Conservation (phyloP, 371 early-diverging fungal species). For the Apophysomyces elegans region DNA sequence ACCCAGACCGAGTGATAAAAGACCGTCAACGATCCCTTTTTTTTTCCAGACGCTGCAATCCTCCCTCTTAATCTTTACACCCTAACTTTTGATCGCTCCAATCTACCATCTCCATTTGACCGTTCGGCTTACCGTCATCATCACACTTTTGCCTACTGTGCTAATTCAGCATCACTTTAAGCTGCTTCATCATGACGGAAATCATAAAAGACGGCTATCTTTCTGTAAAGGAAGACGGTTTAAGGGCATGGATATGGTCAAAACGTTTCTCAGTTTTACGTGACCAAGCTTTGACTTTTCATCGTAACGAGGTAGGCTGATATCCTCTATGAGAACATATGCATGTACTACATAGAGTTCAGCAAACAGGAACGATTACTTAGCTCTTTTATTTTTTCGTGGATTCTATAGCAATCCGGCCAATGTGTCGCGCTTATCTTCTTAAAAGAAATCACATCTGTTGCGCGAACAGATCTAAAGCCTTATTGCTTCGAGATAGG, state of each 20-base stretch:
- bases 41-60: not conserved
- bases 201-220: conserved; percentile 85
- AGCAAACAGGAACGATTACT: not conserved
- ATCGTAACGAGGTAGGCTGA: conserved; percentile 83
- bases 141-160: conserved; percentile 9
- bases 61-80: not conserved
- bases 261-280: conserved; percentile 90
- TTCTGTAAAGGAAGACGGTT: conserved; percentile 88
- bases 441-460: conserved; percentile 87
- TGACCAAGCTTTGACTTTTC: conserved; percentile 91
- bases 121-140: conserved; percentile 5
- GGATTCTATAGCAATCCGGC: conserved; percentile 42
- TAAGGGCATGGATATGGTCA: conserved; percentile 91
- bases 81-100: not conserved
- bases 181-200: conserved; percentile 46
- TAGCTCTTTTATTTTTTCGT: not conserved
- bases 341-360: conserved; percentile 6
- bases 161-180: conserved; percentile 8
- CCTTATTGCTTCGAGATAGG: conserved; percentile 91
- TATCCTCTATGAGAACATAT: conserved; percentile 3
- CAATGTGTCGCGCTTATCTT: conserved; percentile 80
- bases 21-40: not conserved
- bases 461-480: conserved; percentile 86
- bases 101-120: not conserved
- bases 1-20: too few species aligned